Conservation (phyloP, 768 basidiomycete species). For the Dioszegia hungarica region DNA sequence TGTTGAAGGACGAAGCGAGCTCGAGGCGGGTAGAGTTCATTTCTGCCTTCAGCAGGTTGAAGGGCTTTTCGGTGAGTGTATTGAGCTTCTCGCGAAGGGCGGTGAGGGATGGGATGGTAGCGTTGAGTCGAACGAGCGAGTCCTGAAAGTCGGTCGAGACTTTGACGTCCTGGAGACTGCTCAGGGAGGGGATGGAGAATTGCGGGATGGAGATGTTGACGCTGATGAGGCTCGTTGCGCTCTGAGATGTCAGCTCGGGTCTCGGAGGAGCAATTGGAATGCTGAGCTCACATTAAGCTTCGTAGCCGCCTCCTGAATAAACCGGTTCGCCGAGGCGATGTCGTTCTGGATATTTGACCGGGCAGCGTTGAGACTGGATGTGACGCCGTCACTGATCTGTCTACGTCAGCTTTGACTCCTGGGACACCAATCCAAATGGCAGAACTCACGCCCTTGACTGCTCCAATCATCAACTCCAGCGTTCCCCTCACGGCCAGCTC, state of each 20-base stretch:
- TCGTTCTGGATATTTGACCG: constrained; percentile 70
- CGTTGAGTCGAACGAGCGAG: constrained; percentile 70
- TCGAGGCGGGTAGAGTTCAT: constrained; percentile 79
- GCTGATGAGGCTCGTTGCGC: constrained; percentile 60
- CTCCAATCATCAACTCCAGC: constrained; percentile 70
- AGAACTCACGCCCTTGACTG: constrained; percentile 71
- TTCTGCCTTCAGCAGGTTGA: constrained; percentile 78
- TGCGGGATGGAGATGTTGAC: constrained; percentile 61
- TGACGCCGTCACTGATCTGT: constrained; percentile 69
- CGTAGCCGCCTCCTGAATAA: constrained; percentile 61
- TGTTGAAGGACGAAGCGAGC: constrained; percentile 61
- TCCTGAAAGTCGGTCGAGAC: constrained; percentile 73
- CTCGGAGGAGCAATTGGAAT: background rate
- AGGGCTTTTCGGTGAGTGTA: constrained; percentile 58
- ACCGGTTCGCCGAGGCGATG: constrained; percentile 63
- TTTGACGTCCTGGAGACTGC: constrained; percentile 68
- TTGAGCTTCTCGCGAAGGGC: constrained; percentile 72
- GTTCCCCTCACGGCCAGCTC: constrained; percentile 81
- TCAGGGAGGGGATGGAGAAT: constrained; percentile 69
- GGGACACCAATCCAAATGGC: background rate
- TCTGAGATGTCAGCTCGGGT: constrained; percentile 24
- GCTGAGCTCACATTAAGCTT: constrained; percentile 58
- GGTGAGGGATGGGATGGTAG: constrained; percentile 69
- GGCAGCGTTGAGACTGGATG: constrained; percentile 58
- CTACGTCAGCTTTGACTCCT: background rate